Conservation (phyloP, 257 asterid genomes). For the Misopates orontium region DNA sequence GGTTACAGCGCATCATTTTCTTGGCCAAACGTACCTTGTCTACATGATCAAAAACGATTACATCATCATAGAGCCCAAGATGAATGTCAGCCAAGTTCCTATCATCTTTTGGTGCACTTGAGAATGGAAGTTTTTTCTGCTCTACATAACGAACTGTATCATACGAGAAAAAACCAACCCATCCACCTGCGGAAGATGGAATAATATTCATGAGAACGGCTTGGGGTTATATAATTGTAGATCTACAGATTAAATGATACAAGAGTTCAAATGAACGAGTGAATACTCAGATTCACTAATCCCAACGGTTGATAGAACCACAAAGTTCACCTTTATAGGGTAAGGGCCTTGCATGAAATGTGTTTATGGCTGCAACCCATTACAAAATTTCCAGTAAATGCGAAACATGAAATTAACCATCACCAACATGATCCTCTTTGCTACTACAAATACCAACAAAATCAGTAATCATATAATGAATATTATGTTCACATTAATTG, state of each 20-base stretch:
- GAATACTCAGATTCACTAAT: constrained; percentile 1
- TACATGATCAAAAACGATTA: constrained; percentile 84
- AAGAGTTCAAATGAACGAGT: constrained; percentile 4
- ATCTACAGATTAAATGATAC: background rate
- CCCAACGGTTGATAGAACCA: constrained; percentile 8
- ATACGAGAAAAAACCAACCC: constrained; percentile 94
- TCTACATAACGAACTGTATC: constrained; percentile 83
- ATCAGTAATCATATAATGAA: constrained; percentile 9
- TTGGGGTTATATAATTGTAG: constrained; percentile 10
- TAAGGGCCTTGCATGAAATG: background rate
- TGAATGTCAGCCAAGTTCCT: constrained; percentile 79
- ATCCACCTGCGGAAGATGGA: constrained; percentile 64
- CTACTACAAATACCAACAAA: background rate
- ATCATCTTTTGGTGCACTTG: constrained; percentile 70
- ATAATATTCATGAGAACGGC: constrained; percentile 7
- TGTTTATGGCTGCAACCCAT: background rate
- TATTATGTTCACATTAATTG: background rate
- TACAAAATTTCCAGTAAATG: background rate
- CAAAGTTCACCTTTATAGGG: background rate
- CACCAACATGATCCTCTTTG: constrained; percentile 1
- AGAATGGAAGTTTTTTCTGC: constrained; percentile 66
- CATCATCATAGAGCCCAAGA: constrained; percentile 85
- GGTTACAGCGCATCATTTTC: background rate
- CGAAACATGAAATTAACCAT: background rate
- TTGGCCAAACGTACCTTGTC: constrained; percentile 59